These are phyloP conservation scores for Podospora comata DNA, from an alignment of 495 filamentous ascomycete species.

Conservation along the genomic window DNA sequence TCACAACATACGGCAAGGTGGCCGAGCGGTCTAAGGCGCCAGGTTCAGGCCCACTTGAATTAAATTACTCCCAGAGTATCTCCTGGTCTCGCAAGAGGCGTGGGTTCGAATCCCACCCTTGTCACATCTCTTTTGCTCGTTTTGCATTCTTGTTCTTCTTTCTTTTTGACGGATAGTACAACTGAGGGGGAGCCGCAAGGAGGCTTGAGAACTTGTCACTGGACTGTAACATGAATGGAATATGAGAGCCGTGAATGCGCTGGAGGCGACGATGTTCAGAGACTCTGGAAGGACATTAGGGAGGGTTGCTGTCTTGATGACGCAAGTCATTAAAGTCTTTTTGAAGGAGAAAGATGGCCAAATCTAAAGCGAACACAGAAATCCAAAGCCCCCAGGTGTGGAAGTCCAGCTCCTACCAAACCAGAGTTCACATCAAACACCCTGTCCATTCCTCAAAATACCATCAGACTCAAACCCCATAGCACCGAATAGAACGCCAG, in stretches of 20 bases:
- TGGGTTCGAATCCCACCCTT: constrained; percentile 5
- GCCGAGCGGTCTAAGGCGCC: neutral
- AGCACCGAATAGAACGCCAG: neutral
- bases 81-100: constrained; percentile 5
- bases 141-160: neutral
- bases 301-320: too few relatives aligned
- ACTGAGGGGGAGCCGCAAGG: too few relatives aligned
- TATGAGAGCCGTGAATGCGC: too few relatives aligned
- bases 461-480: neutral
- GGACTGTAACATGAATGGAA: neutral
- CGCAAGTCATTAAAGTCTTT: too few relatives aligned
- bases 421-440: neutral
- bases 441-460: neutral
- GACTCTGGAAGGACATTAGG: too few relatives aligned
- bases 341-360: neutral
- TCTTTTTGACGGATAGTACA: neutral
- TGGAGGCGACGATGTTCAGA: too few relatives aligned
- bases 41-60: neutral
- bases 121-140: neutral
- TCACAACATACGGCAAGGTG: neutral
- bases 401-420: neutral
- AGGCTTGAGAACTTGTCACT: neutral
- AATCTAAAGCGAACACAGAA: too few relatives aligned
- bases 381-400: neutral
- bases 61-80: neutral